Evolutionary conservation across 2,329 filamentous ascomycete genomes (phyloP).

Genomic region (Alternaria brassicicola): DNA sequence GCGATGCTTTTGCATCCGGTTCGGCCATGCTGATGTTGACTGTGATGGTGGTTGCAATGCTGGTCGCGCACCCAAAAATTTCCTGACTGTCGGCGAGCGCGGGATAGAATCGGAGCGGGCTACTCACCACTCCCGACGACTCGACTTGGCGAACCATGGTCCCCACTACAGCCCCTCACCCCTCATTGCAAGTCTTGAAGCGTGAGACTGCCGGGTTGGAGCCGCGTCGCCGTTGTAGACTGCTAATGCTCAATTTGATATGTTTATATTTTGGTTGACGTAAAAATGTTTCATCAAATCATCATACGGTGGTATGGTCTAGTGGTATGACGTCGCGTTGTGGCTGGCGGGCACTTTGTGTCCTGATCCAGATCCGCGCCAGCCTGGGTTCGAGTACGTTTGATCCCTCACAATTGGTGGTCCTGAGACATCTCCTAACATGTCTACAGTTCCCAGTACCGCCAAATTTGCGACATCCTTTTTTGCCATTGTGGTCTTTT

Average conservation of each 20-base stretch:
- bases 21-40: slow-evolving; percentile 40
- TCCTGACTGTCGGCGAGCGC: slow-evolving; percentile 24
- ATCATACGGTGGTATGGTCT: slow-evolving; percentile 34
- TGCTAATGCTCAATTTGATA: neutral
- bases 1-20: slow-evolving; percentile 36
- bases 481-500: too few species aligned
- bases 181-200: neutral
- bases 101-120: slow-evolving; percentile 25
- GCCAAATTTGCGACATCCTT: slow-evolving; percentile 26
- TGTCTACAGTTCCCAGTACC: slow-evolving; percentile 37
- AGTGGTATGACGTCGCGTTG: slow-evolving; percentile 43
- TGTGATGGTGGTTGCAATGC: slow-evolving; percentile 15
- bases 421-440: slow-evolving; percentile 27
- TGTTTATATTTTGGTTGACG: too few species aligned
- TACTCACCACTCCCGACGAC: slow-evolving; percentile 3
- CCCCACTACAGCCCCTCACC: slow-evolving; percentile 1
- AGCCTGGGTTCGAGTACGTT: slow-evolving; percentile 39
- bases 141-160: neutral
- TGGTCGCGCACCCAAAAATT: slow-evolving; percentile 34
- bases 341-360: slow-evolving; percentile 30
- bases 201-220: neutral
- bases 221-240: neutral
- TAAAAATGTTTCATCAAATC: neutral
- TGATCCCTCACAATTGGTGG: slow-evolving; percentile 5
- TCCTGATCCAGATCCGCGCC: slow-evolving; percentile 35